A percentile compares a stretch with the other conserved stretches of the same genome.
phyloP scores from a whole-genome alignment of 371 early-diverging fungal species.

The Amoeboaphelidium protococcarum region DNA sequence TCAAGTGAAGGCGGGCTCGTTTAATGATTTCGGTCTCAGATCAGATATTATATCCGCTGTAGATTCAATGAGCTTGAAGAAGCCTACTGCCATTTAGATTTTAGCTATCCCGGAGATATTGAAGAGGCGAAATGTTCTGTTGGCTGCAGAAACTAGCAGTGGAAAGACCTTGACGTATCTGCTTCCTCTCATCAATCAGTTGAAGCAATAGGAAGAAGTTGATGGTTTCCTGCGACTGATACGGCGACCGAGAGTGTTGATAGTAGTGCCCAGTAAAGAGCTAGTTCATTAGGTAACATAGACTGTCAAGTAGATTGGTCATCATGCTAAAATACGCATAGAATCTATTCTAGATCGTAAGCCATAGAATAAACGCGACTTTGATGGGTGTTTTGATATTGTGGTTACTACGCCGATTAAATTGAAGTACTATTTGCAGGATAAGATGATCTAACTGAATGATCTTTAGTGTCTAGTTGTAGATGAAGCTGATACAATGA shows the following conservation, averaged over 20 bases:
- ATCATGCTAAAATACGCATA: constrained; percentile 35
- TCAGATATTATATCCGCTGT: constrained; percentile 20
- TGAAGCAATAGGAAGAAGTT: constrained; percentile 14
- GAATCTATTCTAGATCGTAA: constrained; percentile 19
- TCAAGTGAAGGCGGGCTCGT: too few species aligned
- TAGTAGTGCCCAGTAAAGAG: constrained; percentile 91
- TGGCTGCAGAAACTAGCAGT: constrained; percentile 53
- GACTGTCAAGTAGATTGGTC: constrained; percentile 25
- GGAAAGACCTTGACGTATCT: constrained; percentile 27
- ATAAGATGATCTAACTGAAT: constrained; percentile 22
- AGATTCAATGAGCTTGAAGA: constrained; percentile 12
- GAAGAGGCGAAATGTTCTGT: constrained; percentile 27
- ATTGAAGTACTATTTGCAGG: constrained; percentile 14
- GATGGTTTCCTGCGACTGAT: constrained; percentile 15
- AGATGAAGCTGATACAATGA: constrained; percentile 81
- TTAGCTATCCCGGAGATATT: constrained; percentile 52
- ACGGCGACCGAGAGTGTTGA: constrained; percentile 50
- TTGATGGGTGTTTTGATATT: constrained; percentile 37
- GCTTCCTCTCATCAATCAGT: constrained; percentile 19
- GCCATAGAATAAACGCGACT: constrained; percentile 8
- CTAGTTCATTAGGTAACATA: constrained; percentile 54
- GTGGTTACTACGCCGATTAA: constrained; percentile 50
- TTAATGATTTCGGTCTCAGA: too few species aligned
- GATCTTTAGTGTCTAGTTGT: constrained; percentile 36
- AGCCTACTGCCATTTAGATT: constrained; percentile 77